Evolutionary conservation across 306 rosid species (phyloP).

Genomic region (Ormosia emarginata): DNA sequence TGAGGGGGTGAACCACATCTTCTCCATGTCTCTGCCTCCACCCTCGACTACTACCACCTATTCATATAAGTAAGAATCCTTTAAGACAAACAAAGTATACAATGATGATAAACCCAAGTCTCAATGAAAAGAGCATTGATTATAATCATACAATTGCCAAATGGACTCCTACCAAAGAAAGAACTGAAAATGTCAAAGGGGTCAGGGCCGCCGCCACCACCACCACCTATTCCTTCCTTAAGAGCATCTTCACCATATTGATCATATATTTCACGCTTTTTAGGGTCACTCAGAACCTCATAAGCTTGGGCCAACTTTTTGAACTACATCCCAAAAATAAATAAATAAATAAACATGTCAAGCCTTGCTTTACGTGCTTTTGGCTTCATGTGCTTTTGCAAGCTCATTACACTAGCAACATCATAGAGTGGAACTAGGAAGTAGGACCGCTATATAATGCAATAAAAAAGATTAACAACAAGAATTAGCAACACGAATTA

Average conservation of each 20-base stretch:
- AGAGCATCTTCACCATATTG: too few species aligned
- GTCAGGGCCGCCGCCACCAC: constrained; percentile 83
- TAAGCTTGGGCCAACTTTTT: constrained; percentile 94
- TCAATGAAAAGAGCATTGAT: neutral
- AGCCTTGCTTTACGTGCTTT: neutral
- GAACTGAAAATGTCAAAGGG: constrained; percentile 90
- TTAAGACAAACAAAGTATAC: neutral
- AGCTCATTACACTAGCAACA: neutral
- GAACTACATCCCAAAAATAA: constrained; percentile 38
- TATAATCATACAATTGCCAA: constrained; percentile 50
- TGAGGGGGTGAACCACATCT: constrained; percentile 87
- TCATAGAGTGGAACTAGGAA: neutral
- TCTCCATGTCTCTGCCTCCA: constrained; percentile 96
- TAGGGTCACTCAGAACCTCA: constrained; percentile 88
- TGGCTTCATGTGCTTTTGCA: too few species aligned
- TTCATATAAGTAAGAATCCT: constrained; percentile 14
- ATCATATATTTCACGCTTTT: constrained; percentile 89
- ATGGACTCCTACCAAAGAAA: constrained; percentile 87
- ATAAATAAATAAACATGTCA: neutral
- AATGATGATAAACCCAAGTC: neutral
- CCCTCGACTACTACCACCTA: constrained; percentile 85
- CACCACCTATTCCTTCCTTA: constrained; percentile 98
- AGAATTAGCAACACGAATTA: too few species aligned
- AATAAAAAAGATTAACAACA: neutral
- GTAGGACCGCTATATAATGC: too few species aligned